Evolutionary conservation across 225 moss, liverwort and hornwort genomes (phyloP), one percentile per base, ranked within the genome.

Genomic region (Ulota crispa): DNA sequence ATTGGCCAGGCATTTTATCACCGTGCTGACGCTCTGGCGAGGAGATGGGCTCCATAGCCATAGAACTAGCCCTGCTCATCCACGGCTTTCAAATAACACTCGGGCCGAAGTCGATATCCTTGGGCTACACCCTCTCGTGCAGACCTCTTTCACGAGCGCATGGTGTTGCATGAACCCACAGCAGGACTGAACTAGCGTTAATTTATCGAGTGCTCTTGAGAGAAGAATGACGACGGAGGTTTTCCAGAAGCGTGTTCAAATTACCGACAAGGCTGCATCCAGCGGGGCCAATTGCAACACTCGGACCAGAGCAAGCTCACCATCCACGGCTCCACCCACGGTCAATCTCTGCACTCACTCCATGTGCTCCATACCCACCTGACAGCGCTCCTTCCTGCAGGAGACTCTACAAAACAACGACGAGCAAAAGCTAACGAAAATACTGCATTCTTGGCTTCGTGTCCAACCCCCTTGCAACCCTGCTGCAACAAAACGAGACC

Each of bases 1-100:
- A 72, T 2, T 45, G 45, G n/a, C 1, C 32, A 21, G 26, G 43
- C 43, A 27, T 23, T 36, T 62, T 31, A 52, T 37, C 45, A 83
- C 86, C 86, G 79, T 75, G 75, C 75, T 83, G 83, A 56, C 27
- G 80, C 57, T 86, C 86, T 12, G 34, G 75, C 27, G 79, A 13
- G 57, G 74, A 28, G 43, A 81, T 37, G 43, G 43, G 13, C 56
- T 21, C 73, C 77, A 64, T 80, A 50, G 80, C 83, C 73, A 77
- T n/a, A 16, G 65, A 34, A 64, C 3, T 11, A 32, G 32, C 30
- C 15, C 30, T 30, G 14, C 30, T 26, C 67, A 37, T 32, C 34
- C 7, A 7, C 12, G 19, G 23, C 63, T n/a, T 27, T n/a, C 81
- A 36, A 30, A 30, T 1, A 4, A 43, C n/a, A 57, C 27, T 28